Evolutionary conservation across 2,329 filamentous ascomycete genomes (phyloP).

Genomic region (Penicillium sp.): DNA sequence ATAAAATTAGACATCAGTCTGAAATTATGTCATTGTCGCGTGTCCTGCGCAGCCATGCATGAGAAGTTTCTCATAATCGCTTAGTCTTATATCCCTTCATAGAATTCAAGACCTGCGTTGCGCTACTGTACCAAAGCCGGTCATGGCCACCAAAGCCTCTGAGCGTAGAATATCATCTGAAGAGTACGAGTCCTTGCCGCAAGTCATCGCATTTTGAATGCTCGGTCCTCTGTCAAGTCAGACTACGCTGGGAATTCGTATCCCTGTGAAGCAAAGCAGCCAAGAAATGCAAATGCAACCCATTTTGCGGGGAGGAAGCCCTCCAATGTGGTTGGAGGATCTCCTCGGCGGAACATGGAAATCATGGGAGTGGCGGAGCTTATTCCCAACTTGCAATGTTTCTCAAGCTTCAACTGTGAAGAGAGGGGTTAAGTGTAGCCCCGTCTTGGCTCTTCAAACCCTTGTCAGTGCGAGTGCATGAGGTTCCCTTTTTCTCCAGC

Average conservation of each 20-base stretch:
- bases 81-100: no score
- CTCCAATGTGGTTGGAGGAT: not conserved
- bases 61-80: no score
- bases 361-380: not conserved
- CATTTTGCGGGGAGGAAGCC: not conserved
- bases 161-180: no score
- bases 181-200: no score
- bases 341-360: not conserved
- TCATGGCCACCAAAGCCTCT: no score
- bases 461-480: not conserved
- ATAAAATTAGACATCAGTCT: no score
- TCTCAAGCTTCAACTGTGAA: not conserved
- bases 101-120: no score
- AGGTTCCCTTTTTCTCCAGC: not conserved
- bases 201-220: no score
- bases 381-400: slow-evolving; percentile 7
- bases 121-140: no score
- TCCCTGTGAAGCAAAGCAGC: not conserved
- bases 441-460: not conserved
- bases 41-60: no score
- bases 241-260: not conserved
- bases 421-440: not conserved
- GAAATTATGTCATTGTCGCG: no score
- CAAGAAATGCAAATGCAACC: not conserved
- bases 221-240: not conserved